A percentile compares a stretch with the other conserved stretches of the same genome.
phyloP scores from a whole-genome alignment of 2,329 filamentous ascomycete species.

The Aureobasidium lini region DNA sequence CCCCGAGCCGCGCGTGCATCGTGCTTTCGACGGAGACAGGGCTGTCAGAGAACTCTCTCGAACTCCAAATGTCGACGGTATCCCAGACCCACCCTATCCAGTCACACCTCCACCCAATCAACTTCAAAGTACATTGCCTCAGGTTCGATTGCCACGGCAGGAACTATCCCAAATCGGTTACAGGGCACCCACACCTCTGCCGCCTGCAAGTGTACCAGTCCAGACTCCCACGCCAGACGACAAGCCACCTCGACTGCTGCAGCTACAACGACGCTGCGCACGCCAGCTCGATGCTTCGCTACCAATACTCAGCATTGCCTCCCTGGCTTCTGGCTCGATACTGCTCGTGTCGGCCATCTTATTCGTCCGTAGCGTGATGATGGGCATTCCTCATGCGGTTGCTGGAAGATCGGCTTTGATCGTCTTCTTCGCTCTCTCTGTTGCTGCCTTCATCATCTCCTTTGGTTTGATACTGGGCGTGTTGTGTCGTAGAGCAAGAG shows the following conservation, averaged over 20 bases:
- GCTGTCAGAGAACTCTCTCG: neutral
- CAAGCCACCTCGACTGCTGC: neutral
- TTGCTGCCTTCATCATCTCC: neutral
- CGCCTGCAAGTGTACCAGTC: neutral
- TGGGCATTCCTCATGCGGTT: neutral
- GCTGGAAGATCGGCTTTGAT: neutral
- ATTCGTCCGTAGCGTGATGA: neutral
- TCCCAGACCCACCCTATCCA: slow-evolving; percentile 3
- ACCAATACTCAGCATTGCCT: neutral
- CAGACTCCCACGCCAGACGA: neutral
- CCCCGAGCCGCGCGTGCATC: neutral
- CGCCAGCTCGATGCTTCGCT: neutral
- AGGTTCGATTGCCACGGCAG: neutral
- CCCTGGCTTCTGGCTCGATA: neutral
- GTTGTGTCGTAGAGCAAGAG: slow-evolving; percentile 1
- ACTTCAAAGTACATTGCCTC: neutral
- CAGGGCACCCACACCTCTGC: neutral
- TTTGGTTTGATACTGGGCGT: neutral
- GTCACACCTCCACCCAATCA: neutral
- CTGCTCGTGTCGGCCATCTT: neutral
- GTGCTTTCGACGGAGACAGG: neutral
- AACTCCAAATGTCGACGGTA: neutral
- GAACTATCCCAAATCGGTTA: neutral
- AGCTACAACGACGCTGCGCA: neutral
- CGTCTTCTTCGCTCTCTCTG: neutral